Conservation (phyloP, 352 stramenopile species). For the Globisporangium irregulare region DNA sequence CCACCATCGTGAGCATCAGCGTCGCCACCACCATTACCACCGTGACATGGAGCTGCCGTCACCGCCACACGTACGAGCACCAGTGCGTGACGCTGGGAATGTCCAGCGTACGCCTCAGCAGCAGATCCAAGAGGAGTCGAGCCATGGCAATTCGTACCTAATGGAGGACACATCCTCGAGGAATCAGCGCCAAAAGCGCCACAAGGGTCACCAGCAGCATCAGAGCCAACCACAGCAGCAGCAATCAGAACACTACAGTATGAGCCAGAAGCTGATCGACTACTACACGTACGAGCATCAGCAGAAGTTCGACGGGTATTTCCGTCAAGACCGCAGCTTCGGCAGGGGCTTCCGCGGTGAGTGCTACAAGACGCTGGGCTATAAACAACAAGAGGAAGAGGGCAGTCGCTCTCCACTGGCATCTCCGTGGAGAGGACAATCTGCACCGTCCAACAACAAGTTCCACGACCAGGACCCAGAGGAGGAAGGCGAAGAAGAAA, state of each 20-base stretch:
- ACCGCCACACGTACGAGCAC: not conserved
- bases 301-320: conserved; percentile 3
- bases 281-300: conserved; percentile 14
- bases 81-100: not conserved
- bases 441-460: not conserved
- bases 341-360: not conserved
- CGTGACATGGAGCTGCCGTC: conserved; percentile 1
- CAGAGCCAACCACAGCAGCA: conserved; percentile 17
- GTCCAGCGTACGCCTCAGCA: not conserved
- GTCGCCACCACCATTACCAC: conserved; percentile 4
- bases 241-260: not conserved
- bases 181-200: conserved; percentile 7
- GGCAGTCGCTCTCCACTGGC: not conserved
- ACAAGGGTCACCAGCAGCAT: conserved; percentile 1
- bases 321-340: conserved; percentile 1
- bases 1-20: not conserved
- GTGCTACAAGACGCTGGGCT: conserved; percentile 1
- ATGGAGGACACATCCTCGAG: not conserved
- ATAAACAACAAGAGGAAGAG: not conserved
- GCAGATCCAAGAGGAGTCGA: not conserved
- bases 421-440: conserved; percentile 3
- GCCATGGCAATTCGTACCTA: not conserved
- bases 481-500: not conserved
- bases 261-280: conserved; percentile 1
- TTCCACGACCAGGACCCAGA: conserved; percentile 2